These are phyloP conservation scores for Pestalotiopsis sp. DNA, from an alignment of 2,329 filamentous ascomycete species.

Conservation along the genomic window DNA sequence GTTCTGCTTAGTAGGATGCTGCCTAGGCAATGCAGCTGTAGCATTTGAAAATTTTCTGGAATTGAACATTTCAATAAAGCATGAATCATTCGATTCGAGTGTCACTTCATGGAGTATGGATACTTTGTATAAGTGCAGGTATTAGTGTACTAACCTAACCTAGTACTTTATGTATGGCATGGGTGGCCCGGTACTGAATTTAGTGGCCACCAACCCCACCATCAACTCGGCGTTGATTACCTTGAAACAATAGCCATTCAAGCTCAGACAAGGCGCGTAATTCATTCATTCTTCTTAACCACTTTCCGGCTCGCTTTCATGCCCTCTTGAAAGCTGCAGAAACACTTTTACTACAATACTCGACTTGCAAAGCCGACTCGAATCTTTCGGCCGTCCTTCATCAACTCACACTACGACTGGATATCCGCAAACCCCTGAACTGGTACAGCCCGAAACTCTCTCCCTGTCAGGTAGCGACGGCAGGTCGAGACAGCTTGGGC, in stretches of 20 bases:
- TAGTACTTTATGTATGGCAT: not conserved
- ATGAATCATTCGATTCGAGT: not conserved
- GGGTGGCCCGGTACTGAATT: not conserved
- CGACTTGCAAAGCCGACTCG: not conserved
- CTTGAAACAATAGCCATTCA: constrained; percentile 8
- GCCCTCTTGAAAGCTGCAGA: not conserved
- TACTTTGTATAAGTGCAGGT: not conserved
- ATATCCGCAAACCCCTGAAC: not conserved
- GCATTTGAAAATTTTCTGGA: not conserved
- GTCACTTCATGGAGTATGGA: too few species aligned
- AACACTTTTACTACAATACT: not conserved
- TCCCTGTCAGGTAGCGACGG: not conserved
- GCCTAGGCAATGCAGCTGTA: not conserved
- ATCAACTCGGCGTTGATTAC: constrained; percentile 2
- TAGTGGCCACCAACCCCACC: not conserved
- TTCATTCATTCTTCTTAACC: constrained; percentile 1
- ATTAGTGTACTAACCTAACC: not conserved
- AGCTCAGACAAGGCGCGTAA: constrained; percentile 5
- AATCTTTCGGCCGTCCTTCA: not conserved
- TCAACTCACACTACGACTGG: not conserved
- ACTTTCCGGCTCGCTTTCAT: not conserved
- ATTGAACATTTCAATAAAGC: not conserved
- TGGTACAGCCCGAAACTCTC: not conserved
- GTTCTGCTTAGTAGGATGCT: not conserved
- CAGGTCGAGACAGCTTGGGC: not conserved